Conservation (phyloP, 108 stramenopile species). For the Aureococcus anophagefferens region DNA sequence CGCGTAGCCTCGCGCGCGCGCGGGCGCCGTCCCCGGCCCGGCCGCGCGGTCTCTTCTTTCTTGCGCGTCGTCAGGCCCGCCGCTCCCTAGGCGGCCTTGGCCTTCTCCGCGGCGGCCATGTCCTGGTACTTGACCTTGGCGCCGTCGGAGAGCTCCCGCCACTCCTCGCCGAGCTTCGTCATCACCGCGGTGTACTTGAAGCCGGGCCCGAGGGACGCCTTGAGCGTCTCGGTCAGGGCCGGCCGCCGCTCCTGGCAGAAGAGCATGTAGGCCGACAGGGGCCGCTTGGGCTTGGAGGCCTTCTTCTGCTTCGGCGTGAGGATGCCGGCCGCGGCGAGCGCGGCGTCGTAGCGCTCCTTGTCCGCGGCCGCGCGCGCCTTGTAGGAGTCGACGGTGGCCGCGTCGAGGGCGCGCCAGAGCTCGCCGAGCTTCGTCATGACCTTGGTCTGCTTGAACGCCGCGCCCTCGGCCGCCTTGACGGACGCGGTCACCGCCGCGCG, state of each 20-base stretch:
- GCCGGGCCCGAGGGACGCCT: not conserved
- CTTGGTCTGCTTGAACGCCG: not conserved
- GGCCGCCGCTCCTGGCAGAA: not conserved
- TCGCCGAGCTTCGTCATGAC: not conserved
- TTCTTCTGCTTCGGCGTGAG: not conserved
- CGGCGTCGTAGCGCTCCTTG: not conserved
- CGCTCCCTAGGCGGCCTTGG: not conserved
- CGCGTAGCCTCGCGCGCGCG: too few relatives aligned
- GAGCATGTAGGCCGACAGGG: not conserved
- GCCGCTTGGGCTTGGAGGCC: not conserved
- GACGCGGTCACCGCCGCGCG: not conserved
- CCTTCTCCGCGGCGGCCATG: not conserved
- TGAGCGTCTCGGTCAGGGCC: not conserved
- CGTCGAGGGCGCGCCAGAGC: not conserved
- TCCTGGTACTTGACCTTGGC: not conserved
- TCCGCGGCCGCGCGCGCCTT: not conserved
- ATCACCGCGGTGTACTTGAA: not conserved
- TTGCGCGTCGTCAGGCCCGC: too few relatives aligned
- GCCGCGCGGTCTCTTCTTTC: too few relatives aligned
- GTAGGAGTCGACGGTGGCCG: not conserved
- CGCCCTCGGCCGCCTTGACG: not conserved
- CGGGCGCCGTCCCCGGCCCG: too few relatives aligned
- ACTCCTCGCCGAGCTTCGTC: not conserved
- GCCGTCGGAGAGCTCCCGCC: not conserved
- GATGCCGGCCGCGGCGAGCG: not conserved